phyloP scores from a whole-genome alignment of 331 rosid genomes.

The Spiraea crenata region DNA sequence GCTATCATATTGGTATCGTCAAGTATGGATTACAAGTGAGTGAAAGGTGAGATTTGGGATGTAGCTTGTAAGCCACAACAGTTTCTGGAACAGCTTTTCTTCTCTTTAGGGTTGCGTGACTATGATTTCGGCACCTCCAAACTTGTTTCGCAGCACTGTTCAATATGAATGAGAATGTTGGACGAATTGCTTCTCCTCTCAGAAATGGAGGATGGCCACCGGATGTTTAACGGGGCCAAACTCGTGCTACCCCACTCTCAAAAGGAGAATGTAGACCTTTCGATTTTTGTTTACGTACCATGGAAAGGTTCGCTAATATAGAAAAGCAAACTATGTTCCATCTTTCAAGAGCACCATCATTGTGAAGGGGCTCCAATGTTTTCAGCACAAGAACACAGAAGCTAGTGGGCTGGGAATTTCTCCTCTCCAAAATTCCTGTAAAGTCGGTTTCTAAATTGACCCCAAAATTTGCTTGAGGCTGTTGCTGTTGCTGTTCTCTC shows the following conservation, averaged over 20 bases:
- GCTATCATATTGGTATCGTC: constrained; percentile 38
- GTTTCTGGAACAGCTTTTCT: constrained; percentile 8
- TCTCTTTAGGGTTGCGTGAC: not conserved
- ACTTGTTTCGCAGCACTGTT: not conserved
- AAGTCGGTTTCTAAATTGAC: constrained; percentile 25
- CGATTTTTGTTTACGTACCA: constrained; percentile 18
- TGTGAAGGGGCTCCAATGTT: constrained; percentile 33
- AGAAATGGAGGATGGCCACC: constrained; percentile 10
- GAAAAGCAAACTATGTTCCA: constrained; percentile 32
- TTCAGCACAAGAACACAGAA: constrained; percentile 35
- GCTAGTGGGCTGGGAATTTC: constrained; percentile 42
- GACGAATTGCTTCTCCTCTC: constrained; percentile 2
- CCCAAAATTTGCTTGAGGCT: constrained; percentile 17
- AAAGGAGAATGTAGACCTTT: constrained; percentile 20
- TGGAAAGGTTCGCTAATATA: constrained; percentile 31
- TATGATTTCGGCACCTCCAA: not conserved
- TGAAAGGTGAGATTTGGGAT: constrained; percentile 28
- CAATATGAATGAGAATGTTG: constrained; percentile 17
- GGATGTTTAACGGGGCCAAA: constrained; percentile 18
- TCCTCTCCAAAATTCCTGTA: constrained; percentile 28
- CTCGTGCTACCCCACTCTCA: constrained; percentile 11
- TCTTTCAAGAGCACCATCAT: constrained; percentile 47
- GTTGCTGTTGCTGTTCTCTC: constrained; percentile 16
- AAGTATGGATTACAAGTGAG: constrained; percentile 27
- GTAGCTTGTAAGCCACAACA: constrained; percentile 26